Percentiles rank a stretch among this genome's conserved stretches.
Evolutionary conservation across 2,329 filamentous ascomycete species (phyloP).

Genomic region (Microcyclospora tardicrescens): DNA sequence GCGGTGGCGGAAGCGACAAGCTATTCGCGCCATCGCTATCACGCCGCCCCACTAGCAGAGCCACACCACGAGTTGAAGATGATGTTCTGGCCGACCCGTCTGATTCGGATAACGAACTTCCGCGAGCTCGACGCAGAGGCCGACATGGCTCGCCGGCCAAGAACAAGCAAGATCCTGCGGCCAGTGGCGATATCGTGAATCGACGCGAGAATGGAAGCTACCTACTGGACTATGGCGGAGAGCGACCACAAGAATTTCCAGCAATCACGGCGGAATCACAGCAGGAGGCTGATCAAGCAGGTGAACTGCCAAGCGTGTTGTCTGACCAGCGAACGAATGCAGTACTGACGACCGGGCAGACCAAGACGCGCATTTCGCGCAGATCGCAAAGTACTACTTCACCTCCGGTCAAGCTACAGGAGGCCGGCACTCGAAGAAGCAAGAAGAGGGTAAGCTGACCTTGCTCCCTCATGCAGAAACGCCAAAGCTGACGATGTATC

Average conservation of each 20-base stretch:
- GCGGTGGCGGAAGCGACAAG: constrained; percentile 1
- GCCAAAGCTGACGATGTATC: not conserved
- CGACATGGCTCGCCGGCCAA: constrained; percentile 9
- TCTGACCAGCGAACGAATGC: not conserved
- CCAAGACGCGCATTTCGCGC: constrained; percentile 11
- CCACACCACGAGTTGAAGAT: constrained; percentile 14
- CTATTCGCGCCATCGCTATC: constrained; percentile 16
- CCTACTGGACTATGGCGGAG: constrained; percentile 8
- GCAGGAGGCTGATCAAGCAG: constrained; percentile 5
- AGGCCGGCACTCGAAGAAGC: constrained; percentile 10
- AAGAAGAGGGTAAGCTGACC: constrained; percentile 14
- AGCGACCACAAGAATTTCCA: constrained; percentile 1
- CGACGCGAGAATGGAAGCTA: constrained; percentile 15
- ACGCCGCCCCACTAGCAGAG: constrained; percentile 12
- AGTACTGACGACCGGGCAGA: constrained; percentile 2
- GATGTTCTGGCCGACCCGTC: constrained; percentile 18
- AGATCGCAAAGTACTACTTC: constrained; percentile 15
- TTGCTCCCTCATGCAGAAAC: not conserved
- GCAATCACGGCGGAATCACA: constrained; percentile 1
- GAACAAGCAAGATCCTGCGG: constrained; percentile 5
- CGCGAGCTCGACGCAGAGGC: constrained; percentile 5
- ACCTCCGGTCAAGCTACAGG: constrained; percentile 13
- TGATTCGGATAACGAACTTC: constrained; percentile 12
- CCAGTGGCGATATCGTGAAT: constrained; percentile 16
- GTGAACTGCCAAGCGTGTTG: not conserved